Evolutionary conservation across 345 rosid genomes (phyloP).

Genomic region (Xanthoceras sorbifolium): DNA sequence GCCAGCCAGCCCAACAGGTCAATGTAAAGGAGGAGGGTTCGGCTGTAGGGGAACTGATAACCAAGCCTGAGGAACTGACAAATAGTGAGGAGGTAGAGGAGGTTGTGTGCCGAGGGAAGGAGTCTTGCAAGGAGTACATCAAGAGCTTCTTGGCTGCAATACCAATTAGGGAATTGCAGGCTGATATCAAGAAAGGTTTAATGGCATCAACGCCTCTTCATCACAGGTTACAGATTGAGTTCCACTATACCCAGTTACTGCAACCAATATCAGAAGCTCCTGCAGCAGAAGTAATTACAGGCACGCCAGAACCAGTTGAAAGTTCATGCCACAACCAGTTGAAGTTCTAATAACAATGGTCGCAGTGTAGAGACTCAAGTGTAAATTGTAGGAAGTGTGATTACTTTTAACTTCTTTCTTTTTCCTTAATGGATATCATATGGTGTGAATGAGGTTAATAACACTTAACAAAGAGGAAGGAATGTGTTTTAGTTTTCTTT

Average conservation of each 20-base stretch:
- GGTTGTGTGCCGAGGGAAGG: conserved; percentile 75
- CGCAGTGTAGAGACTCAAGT: conserved; percentile 29
- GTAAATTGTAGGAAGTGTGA: conserved; percentile 47
- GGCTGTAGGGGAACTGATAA: conserved; percentile 14
- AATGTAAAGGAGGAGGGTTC: conserved; percentile 37
- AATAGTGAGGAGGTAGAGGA: conserved; percentile 42
- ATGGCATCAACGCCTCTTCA: conserved; percentile 70
- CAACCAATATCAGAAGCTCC: conserved; percentile 27
- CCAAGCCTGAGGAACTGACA: conserved; percentile 27
- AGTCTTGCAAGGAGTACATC: conserved; percentile 90
- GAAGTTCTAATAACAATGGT: conserved; percentile 19
- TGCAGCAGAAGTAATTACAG: conserved; percentile 20
- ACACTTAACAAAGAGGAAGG: conserved; percentile 39
- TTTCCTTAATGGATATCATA: conserved; percentile 10
- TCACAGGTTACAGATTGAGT: conserved; percentile 86
- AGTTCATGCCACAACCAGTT: no score
- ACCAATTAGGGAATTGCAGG: conserved; percentile 83
- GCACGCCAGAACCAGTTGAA: conserved; percentile 15
- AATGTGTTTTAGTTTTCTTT: conserved; percentile 16
- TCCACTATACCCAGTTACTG: conserved; percentile 64
- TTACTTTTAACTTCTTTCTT: conserved; percentile 31
- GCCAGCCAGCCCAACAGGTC: conserved; percentile 26
- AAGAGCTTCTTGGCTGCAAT: conserved; percentile 97
- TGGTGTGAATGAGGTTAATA: conserved; percentile 33
- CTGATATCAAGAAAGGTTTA: conserved; percentile 84